Conservation (phyloP, 352 stramenopile genomes). For the Phytophthora ramorum region DNA sequence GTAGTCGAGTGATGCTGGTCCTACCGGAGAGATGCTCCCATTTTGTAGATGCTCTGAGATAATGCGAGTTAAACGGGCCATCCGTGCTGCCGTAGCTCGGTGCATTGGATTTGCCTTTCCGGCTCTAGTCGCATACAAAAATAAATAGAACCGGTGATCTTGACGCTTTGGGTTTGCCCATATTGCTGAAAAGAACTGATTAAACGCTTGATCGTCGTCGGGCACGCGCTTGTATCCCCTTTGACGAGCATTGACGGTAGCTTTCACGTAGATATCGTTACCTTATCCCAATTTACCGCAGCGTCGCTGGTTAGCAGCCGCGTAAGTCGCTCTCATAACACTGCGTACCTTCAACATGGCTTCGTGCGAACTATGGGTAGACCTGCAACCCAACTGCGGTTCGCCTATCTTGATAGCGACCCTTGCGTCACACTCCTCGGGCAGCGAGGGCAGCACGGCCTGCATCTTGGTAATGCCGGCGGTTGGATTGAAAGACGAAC, state of each 20-base stretch:
- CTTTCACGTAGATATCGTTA: neutral
- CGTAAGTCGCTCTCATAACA: neutral
- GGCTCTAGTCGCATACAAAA: constrained; percentile 2
- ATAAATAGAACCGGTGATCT: neutral
- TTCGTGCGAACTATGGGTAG: neutral
- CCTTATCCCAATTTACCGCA: neutral
- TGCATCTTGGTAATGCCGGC: neutral
- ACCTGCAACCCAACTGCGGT: neutral
- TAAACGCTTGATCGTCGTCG: neutral
- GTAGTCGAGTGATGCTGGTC: neutral
- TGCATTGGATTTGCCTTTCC: neutral
- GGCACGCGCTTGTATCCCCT: neutral
- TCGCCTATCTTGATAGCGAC: constrained; percentile 1
- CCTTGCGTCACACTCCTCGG: neutral
- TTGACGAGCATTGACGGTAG: neutral
- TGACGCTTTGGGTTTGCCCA: neutral
- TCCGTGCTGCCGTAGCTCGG: neutral
- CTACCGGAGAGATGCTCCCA: neutral
- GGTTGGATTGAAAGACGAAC: neutral
- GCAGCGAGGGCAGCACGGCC: neutral
- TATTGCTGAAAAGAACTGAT: neutral
- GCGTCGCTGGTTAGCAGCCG: neutral
- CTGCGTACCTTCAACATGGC: neutral
- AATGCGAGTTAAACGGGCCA: neutral
- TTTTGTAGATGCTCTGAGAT: neutral